Conservation (phyloP, 192 early-diverging fungal genomes). For the Linnemannia elongata region DNA sequence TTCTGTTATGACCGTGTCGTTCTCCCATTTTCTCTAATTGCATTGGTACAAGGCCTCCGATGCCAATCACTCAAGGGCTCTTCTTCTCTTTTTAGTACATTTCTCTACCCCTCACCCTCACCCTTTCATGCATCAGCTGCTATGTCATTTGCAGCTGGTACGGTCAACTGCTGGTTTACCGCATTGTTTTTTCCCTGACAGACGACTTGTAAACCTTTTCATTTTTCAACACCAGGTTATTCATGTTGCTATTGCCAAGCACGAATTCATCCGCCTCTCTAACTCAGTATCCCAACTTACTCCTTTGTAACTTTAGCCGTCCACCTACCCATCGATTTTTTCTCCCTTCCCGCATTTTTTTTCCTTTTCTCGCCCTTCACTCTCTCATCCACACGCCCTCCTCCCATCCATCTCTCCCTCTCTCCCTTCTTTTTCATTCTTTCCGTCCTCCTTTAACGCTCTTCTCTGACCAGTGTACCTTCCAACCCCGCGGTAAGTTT, state of each 20-base stretch:
- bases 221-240: neutral
- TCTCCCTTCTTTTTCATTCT: neutral
- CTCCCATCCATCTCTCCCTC: neutral
- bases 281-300: neutral
- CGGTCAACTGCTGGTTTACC: neutral
- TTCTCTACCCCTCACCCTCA: neutral
- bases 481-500: constrained; percentile 1
- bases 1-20: neutral
- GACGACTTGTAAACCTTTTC: neutral
- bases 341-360: neutral
- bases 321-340: neutral
- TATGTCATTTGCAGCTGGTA: neutral
- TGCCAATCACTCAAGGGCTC: neutral
- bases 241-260: neutral
- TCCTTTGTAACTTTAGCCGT: neutral
- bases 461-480: neutral
- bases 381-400: neutral
- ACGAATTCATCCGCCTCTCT: neutral
- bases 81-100: neutral
- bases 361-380: neutral
- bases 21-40: neutral
- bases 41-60: neutral
- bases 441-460: neutral
- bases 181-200: neutral
- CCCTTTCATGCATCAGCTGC: neutral